phyloP scores from a whole-genome alignment of 139 green algal genomes.

The Volvox africanus region DNA sequence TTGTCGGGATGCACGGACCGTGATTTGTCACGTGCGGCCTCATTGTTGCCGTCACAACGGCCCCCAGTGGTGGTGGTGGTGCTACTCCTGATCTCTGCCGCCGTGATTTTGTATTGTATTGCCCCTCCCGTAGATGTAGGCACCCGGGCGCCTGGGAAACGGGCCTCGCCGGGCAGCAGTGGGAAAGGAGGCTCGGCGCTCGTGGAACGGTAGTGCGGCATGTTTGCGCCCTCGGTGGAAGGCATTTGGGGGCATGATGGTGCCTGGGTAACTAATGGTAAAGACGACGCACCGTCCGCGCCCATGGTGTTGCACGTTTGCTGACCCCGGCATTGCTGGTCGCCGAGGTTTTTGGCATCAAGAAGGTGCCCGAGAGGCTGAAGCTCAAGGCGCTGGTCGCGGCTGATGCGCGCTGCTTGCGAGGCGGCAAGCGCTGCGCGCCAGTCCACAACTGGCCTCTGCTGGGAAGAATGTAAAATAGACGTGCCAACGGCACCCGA shows the following conservation, averaged over 20 bases:
- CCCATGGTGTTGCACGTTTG: neutral
- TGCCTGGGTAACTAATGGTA: neutral
- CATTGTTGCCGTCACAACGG: neutral
- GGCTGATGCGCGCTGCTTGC: neutral
- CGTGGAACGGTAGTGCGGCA: neutral
- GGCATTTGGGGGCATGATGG: neutral
- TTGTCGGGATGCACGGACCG: neutral
- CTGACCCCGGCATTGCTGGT: neutral
- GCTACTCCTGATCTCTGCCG: too few species aligned
- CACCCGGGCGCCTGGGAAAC: neutral
- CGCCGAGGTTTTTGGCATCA: neutral
- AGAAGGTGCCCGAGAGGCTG: neutral
- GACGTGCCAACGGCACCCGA: neutral
- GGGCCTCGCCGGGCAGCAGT: neutral
- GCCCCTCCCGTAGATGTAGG: neutral
- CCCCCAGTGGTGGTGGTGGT: too few species aligned
- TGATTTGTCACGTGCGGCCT: neutral
- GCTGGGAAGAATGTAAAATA: neutral
- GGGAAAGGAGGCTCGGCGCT: neutral
- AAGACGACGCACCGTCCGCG: neutral
- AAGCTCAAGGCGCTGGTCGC: neutral
- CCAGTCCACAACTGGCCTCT: neutral
- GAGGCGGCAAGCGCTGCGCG: constrained; percentile 7
- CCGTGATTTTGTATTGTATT: too few species aligned
- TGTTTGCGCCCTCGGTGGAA: neutral